phyloP scores from a whole-genome alignment of 2,329 filamentous ascomycete genomes.

The Botryotinia globosa region DNA sequence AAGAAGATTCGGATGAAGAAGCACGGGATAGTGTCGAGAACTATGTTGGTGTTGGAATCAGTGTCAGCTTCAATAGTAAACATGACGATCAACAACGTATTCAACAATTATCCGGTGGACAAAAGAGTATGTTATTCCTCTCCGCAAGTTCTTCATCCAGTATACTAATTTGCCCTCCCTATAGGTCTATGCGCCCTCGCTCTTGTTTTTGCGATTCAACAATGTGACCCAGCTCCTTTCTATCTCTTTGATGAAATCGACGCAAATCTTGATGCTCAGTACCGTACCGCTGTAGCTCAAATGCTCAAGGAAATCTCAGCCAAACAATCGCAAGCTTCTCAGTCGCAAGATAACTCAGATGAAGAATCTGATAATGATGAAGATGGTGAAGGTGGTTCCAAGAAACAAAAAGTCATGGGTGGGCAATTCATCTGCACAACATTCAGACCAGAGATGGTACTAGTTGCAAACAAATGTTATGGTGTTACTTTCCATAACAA shows the following conservation, averaged over 20 bases:
- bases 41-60: conserved; percentile 94
- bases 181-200: conserved; percentile 91
- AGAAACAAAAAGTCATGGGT: conserved; percentile 38
- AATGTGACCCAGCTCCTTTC: conserved; percentile 94
- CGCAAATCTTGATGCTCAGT: conserved; percentile 96
- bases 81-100: conserved; percentile 98
- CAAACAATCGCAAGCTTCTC: conserved; percentile 40
- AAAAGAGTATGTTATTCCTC: conserved; percentile 74
- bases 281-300: conserved; percentile 89
- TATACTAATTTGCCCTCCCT: conserved; percentile 27
- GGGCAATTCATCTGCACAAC: conserved; percentile 98
- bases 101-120: conserved; percentile 92
- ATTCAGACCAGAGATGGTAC: conserved; percentile 93
- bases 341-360: conserved; percentile 17
- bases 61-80: conserved; percentile 97
- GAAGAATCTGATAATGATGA: conserved; percentile 41
- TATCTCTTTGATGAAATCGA: conserved; percentile 99
- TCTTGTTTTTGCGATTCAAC: conserved; percentile 97
- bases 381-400: conserved; percentile 37
- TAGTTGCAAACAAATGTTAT: conserved; percentile 96
- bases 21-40: conserved; percentile 78
- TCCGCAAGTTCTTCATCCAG: background rate
- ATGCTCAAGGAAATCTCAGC: conserved; percentile 78
- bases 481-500: conserved; percentile 93
- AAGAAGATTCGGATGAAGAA: conserved; percentile 69